Percentiles rank a stretch among this genome's conserved stretches.
Evolutionary conservation across 345 rosid species (phyloP).

Genomic region (Ricinus communis): DNA sequence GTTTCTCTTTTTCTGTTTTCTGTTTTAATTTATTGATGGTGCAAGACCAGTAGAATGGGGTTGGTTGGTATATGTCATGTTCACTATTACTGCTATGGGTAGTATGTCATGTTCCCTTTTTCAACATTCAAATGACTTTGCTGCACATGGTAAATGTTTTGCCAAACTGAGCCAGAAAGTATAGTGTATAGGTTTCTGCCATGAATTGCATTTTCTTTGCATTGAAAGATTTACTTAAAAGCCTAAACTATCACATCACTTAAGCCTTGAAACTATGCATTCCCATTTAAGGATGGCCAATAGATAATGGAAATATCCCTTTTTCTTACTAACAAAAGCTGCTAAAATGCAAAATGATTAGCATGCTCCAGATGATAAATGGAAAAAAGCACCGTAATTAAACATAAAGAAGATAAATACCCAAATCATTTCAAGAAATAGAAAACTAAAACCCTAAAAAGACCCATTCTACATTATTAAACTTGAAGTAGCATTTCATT

Average conservation of each 20-base stretch:
- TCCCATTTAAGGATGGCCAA: neutral
- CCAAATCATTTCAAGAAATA: neutral
- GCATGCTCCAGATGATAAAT: neutral
- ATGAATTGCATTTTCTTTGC: neutral
- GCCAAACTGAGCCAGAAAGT: neutral
- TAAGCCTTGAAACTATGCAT: neutral
- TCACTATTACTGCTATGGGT: neutral
- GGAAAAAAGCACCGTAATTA: neutral
- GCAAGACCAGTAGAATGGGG: no score
- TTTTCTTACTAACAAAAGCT: neutral
- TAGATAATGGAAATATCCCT: neutral
- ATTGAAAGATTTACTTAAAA: neutral
- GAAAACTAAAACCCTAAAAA: neutral
- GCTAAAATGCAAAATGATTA: neutral
- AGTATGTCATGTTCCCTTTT: neutral
- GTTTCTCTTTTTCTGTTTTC: neutral
- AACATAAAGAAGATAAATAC: neutral
- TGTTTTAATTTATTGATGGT: neutral
- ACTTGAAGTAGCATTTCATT: conserved; percentile 4
- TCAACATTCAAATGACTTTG: neutral
- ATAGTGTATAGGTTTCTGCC: neutral
- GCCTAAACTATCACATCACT: neutral
- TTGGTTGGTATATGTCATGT: neutral
- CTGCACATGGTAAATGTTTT: neutral
- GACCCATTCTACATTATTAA: conserved; percentile 1